Conservation (phyloP, 2,329 filamentous ascomycete species). For the Ascochyta koolunga region DNA sequence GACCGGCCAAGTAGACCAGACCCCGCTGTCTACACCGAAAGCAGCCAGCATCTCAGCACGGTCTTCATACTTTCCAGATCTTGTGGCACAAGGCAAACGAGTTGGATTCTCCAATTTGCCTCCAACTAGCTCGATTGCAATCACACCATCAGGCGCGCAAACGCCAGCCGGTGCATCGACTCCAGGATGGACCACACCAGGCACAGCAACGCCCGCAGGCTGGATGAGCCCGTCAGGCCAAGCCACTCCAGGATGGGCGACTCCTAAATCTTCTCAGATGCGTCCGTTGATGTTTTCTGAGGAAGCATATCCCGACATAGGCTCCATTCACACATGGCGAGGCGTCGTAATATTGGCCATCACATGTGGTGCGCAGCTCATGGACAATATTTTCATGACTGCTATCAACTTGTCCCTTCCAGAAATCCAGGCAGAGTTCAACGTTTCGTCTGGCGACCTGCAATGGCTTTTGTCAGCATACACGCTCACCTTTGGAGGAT, state of each 20-base stretch:
- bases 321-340: conserved; percentile 13
- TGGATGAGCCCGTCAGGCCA: conserved; percentile 13
- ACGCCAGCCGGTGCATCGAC: conserved; percentile 11
- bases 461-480: conserved; percentile 14
- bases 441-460: conserved; percentile 7
- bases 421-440: conserved; percentile 12
- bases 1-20: neutral
- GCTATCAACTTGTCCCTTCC: conserved; percentile 14
- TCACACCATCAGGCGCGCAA: conserved; percentile 7
- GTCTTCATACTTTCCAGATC: conserved; percentile 13
- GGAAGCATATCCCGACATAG: conserved; percentile 10
- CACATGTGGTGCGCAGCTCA: conserved; percentile 11
- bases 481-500: conserved; percentile 12
- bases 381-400: conserved; percentile 16
- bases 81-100: conserved; percentile 1
- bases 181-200: conserved; percentile 14
- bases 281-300: conserved; percentile 15
- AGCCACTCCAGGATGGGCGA: conserved; percentile 14
- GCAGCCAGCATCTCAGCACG: conserved; percentile 14
- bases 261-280: conserved; percentile 12
- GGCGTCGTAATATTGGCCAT: conserved; percentile 5
- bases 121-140: conserved; percentile 2
- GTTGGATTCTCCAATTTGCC: conserved; percentile 7
- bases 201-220: conserved; percentile 8
- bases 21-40: conserved; percentile 10